Percentiles rank a stretch among this genome's conserved stretches.
Evolutionary conservation across 352 stramenopile genomes (phyloP).

Genomic region (Plasmopara viticola): DNA sequence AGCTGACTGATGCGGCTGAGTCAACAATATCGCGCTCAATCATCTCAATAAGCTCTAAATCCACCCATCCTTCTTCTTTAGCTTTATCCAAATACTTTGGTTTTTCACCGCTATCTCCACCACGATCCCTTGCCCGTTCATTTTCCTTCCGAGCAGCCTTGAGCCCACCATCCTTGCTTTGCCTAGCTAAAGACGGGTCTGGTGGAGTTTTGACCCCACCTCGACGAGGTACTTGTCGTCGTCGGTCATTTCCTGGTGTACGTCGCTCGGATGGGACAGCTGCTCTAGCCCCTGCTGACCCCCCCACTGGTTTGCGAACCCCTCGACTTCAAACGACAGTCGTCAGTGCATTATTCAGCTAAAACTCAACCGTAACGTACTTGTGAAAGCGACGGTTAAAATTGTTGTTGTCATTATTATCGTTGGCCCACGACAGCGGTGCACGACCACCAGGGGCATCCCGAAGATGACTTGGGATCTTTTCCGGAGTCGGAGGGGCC

Average conservation of each 20-base stretch:
- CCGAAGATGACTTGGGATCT: slow-evolving; percentile 20
- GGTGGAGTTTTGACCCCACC: slow-evolving; percentile 14
- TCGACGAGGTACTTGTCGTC: slow-evolving; percentile 29
- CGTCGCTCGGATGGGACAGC: slow-evolving; percentile 36
- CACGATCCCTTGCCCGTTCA: slow-evolving; percentile 18
- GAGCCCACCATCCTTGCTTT: slow-evolving; percentile 32
- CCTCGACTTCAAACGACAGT: slow-evolving; percentile 24
- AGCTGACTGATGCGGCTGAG: slow-evolving; percentile 46
- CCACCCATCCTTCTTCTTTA: slow-evolving; percentile 59
- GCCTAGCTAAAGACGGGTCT: slow-evolving; percentile 20
- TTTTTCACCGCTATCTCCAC: slow-evolving; percentile 14
- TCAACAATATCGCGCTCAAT: slow-evolving; percentile 84
- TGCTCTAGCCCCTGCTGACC: slow-evolving; percentile 17
- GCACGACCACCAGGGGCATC: slow-evolving; percentile 27
- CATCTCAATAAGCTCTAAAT: slow-evolving; percentile 78
- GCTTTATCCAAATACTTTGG: slow-evolving; percentile 70
- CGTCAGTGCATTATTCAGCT: not conserved
- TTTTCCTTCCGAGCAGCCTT: slow-evolving; percentile 40
- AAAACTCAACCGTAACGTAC: slow-evolving; percentile 1
- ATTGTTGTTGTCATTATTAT: slow-evolving; percentile 36
- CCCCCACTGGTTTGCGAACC: slow-evolving; percentile 21
- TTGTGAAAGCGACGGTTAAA: slow-evolving; percentile 23
- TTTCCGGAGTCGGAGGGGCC: slow-evolving; percentile 59
- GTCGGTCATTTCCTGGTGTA: slow-evolving; percentile 55
- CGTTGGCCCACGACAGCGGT: slow-evolving; percentile 40